A percentile compares a stretch with the other conserved stretches of the same genome.
Evolutionary conservation across 2,329 filamentous ascomycete genomes (phyloP).

Genomic region (Scytalidium sp.): DNA sequence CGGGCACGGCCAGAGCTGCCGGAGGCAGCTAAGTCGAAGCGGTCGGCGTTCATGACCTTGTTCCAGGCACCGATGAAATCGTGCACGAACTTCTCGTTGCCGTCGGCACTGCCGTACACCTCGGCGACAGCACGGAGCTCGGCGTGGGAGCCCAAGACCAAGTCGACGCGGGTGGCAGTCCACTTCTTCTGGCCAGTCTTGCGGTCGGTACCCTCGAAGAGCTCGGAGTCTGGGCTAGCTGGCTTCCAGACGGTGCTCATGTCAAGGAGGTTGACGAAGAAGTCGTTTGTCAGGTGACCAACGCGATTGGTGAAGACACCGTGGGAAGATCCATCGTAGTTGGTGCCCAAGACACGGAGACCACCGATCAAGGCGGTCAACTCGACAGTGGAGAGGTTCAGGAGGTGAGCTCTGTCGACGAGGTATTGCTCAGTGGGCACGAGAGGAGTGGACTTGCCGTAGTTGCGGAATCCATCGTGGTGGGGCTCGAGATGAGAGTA

Average conservation of each 20-base stretch:
- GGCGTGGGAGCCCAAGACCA: constrained; percentile 71
- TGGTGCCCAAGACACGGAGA: constrained; percentile 65
- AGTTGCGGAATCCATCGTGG: constrained; percentile 80
- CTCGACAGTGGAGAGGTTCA: constrained; percentile 69
- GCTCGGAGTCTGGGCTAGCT: constrained; percentile 45
- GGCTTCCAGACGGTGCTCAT: constrained; percentile 63
- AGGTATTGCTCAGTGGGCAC: constrained; percentile 67
- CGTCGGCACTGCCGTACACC: constrained; percentile 62
- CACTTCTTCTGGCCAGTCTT: constrained; percentile 65
- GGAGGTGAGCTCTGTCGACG: constrained; percentile 68
- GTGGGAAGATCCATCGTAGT: constrained; percentile 65
- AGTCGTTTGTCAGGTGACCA: constrained; percentile 73
- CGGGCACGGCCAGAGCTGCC: neutral
- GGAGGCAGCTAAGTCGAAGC: constrained; percentile 50
- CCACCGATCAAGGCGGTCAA: constrained; percentile 70
- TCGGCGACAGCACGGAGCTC: constrained; percentile 70
- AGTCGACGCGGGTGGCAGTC: constrained; percentile 65
- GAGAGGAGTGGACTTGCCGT: constrained; percentile 58
- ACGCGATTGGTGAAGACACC: constrained; percentile 68
- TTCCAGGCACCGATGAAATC: constrained; percentile 71
- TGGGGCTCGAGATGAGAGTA: constrained; percentile 65
- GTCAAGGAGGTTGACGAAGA: constrained; percentile 78
- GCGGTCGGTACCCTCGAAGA: constrained; percentile 63
- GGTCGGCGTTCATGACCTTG: constrained; percentile 73
- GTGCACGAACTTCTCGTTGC: constrained; percentile 60